These are phyloP conservation scores for Piromyces finnis DNA, from an alignment of 192 early-diverging fungal genomes.

Conservation along the genomic window DNA sequence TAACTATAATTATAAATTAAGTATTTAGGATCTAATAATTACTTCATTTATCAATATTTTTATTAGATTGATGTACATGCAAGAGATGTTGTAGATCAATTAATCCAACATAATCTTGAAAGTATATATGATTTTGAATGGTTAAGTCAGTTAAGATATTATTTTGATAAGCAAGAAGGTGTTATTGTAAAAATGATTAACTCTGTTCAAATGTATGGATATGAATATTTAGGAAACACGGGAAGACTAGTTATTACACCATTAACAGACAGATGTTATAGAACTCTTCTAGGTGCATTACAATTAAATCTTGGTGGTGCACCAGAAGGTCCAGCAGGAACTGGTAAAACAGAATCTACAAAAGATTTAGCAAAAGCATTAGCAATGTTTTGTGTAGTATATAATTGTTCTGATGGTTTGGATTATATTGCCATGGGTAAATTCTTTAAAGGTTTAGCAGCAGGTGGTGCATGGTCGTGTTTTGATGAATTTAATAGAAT, in stretches of 20 bases:
- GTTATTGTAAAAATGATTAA: constrained; percentile 43
- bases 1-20: no score
- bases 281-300: constrained; percentile 36
- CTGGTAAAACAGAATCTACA: constrained; percentile 37
- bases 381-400: constrained; percentile 47
- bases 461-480: constrained; percentile 44
- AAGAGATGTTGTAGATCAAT: constrained; percentile 23
- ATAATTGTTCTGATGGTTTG: constrained; percentile 43
- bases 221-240: constrained; percentile 41
- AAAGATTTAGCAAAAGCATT: constrained; percentile 46
- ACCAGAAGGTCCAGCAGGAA: constrained; percentile 40
- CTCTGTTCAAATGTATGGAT: constrained; percentile 38
- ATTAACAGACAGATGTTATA: constrained; percentile 36
- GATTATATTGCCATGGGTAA: constrained; percentile 50
- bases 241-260: constrained; percentile 39
- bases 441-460: constrained; percentile 40
- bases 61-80: constrained; percentile 40
- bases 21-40: no score
- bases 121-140: constrained; percentile 25
- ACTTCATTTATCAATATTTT: no score
- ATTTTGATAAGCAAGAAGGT: constrained; percentile 33
- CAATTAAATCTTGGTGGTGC: constrained; percentile 43
- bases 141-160: constrained; percentile 37
- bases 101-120: constrained; percentile 22
- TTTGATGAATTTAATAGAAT: constrained; percentile 45